Evolutionary conservation across 257 asterid genomes (phyloP).

Genomic region (Cinchona pubescens): DNA sequence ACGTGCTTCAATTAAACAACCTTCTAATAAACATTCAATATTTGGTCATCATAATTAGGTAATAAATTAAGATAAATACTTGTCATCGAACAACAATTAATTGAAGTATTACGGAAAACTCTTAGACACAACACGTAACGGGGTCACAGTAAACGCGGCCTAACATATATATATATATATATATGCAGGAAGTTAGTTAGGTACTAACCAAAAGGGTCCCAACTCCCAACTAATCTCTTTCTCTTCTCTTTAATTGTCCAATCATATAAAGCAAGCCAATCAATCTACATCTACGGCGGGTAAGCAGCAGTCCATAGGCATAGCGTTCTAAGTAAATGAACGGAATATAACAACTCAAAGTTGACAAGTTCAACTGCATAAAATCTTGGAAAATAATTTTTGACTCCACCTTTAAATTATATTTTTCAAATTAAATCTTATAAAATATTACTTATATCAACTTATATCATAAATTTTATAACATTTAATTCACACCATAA

Average conservation of each 20-base stretch:
- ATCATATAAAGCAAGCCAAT: constrained; percentile 12
- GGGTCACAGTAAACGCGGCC: constrained; percentile 10
- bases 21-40: constrained; percentile 32
- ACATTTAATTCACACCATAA: no score
- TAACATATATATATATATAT: no score
- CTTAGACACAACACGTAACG: background rate
- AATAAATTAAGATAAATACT: background rate
- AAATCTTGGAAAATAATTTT: no score
- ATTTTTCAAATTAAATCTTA: no score
- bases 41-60: constrained; percentile 8
- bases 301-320: background rate
- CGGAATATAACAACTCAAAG: background rate
- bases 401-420: no score
- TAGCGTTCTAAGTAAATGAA: background rate
- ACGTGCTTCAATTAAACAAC: constrained; percentile 56
- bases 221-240: background rate
- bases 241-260: background rate
- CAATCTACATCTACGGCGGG: constrained; percentile 20
- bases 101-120: background rate
- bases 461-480: no score
- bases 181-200: constrained; percentile 1
- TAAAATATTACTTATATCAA: no score
- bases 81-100: background rate
- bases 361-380: no score
- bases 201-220: background rate